A percentile compares a stretch with the other conserved stretches of the same genome.
phyloP scores from a whole-genome alignment of 257 asterid genomes.

The Primulina huaijiensis region DNA sequence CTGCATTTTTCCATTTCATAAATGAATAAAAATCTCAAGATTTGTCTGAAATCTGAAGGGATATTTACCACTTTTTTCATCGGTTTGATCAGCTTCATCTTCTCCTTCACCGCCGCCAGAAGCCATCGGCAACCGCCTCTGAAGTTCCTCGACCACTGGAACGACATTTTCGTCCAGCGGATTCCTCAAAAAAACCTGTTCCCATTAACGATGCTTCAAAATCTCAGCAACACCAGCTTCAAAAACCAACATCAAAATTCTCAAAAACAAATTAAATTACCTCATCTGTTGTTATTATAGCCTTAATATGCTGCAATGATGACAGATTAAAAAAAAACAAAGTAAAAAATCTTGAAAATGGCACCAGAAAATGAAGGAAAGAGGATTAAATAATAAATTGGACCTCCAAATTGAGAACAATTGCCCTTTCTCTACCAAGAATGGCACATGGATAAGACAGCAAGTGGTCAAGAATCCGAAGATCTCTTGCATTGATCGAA shows the following conservation, averaged over 20 bases:
- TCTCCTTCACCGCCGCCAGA: constrained; percentile 59
- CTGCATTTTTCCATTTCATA: constrained; percentile 32
- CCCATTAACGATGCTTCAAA: background rate
- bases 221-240: background rate
- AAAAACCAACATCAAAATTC: background rate
- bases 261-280: constrained; percentile 31
- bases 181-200: constrained; percentile 75
- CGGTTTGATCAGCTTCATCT: constrained; percentile 41
- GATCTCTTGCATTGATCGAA: constrained; percentile 79
- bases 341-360: background rate
- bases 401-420: constrained; percentile 89
- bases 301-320: constrained; percentile 85
- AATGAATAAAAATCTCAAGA: background rate
- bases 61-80: constrained; percentile 46
- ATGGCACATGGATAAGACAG: constrained; percentile 89
- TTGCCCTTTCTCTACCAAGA: constrained; percentile 74
- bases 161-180: constrained; percentile 69
- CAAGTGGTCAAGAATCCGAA: constrained; percentile 81
- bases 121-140: constrained; percentile 61
- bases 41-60: background rate
- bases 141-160: constrained; percentile 81
- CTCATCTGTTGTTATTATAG: constrained; percentile 83
- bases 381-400: too few relatives aligned
- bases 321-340: background rate
- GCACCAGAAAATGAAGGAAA: background rate